Percentiles rank a stretch among this genome's conserved stretches.
phyloP scores from a whole-genome alignment of 83 land plant genomes.

The Picea engelmannii region DNA sequence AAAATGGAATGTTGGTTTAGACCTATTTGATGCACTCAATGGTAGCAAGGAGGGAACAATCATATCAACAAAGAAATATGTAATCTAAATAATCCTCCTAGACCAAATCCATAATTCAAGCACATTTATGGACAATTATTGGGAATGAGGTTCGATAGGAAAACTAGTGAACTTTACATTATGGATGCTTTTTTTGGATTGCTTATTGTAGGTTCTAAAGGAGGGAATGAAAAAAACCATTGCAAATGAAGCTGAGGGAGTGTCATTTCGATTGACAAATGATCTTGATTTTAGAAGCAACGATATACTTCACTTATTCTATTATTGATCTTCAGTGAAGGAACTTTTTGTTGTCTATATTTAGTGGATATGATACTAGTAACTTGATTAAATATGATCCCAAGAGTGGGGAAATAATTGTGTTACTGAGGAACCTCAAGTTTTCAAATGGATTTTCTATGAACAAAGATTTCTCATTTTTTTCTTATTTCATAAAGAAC shows the following conservation, averaged over 20 bases:
- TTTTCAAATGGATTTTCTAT: too few species aligned
- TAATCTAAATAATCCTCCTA: slow-evolving; percentile 6
- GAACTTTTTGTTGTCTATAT: too few species aligned
- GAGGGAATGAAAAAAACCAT: slow-evolving; percentile 21
- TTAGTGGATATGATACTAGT: too few species aligned
- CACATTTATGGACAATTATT: slow-evolving; percentile 34
- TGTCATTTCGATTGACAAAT: slow-evolving; percentile 21
- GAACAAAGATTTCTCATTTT: too few species aligned
- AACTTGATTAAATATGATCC: too few species aligned
- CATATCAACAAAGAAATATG: too few species aligned
- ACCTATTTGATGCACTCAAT: too few species aligned
- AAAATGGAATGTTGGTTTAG: too few species aligned
- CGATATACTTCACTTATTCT: slow-evolving; percentile 66
- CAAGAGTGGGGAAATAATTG: too few species aligned
- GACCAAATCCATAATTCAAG: slow-evolving; percentile 14
- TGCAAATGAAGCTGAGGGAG: slow-evolving; percentile 19
- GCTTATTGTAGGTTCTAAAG: not conserved
- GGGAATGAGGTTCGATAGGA: slow-evolving; percentile 24
- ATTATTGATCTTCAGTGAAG: slow-evolving; percentile 28
- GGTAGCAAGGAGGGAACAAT: too few species aligned
- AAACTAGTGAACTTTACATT: slow-evolving; percentile 18
- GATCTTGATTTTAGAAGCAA: slow-evolving; percentile 33
- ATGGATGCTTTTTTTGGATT: slow-evolving; percentile 35
- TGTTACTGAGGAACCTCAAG: too few species aligned
- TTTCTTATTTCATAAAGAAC: too few species aligned